These are phyloP conservation scores for Chimonanthus salicifolius DNA, from an alignment of 164 flowering plant genomes.

Conservation along the genomic window DNA sequence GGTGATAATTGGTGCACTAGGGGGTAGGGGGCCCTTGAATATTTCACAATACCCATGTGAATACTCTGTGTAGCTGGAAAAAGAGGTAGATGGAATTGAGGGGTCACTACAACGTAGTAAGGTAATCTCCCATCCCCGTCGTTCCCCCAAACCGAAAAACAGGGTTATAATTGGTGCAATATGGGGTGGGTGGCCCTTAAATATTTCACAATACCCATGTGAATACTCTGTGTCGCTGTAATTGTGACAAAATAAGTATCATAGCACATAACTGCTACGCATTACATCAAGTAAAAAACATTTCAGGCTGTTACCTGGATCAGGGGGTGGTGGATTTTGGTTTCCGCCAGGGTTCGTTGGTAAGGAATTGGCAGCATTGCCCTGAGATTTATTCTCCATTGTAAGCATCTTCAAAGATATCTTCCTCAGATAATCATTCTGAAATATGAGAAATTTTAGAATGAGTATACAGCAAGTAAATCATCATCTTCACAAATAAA, in stretches of 20 bases:
- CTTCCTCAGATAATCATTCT: conserved; percentile 64
- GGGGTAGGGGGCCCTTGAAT: too few species aligned
- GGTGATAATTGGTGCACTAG: too few species aligned
- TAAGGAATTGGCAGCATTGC: conserved; percentile 19
- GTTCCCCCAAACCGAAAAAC: too few species aligned
- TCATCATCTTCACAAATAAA: background rate
- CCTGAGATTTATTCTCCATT: conserved; percentile 53
- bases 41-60: too few species aligned
- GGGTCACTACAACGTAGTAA: too few species aligned
- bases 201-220: too few species aligned
- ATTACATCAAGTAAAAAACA: background rate
- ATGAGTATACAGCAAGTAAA: too few species aligned
- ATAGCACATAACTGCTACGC: background rate
- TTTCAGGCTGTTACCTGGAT: conserved; percentile 30
- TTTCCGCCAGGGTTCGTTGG: conserved; percentile 24
- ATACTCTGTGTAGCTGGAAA: background rate
- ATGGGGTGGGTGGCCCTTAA: too few species aligned
- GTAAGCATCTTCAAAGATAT: conserved; percentile 65
- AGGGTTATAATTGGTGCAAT: too few species aligned
- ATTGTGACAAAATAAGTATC: background rate
- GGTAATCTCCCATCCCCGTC: too few species aligned
- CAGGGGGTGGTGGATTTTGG: conserved; percentile 30
- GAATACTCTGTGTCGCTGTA: background rate
- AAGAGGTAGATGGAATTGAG: too few species aligned
- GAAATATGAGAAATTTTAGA: conserved; percentile 9